Evolutionary conservation across 331 rosid species (phyloP).

Genomic region (Stylosanthes scabra): DNA sequence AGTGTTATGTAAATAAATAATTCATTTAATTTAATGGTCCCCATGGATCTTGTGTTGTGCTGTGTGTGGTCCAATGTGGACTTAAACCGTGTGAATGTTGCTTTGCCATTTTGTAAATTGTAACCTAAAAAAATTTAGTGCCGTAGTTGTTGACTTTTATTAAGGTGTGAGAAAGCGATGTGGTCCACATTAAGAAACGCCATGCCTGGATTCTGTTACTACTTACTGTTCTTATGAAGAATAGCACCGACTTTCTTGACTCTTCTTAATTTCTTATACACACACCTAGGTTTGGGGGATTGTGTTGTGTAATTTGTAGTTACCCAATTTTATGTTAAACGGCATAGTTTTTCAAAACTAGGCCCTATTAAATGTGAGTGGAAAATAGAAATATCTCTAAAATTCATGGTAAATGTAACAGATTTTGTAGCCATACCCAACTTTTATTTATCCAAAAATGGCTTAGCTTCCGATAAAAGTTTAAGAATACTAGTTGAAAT

Average conservation of each 20-base stretch:
- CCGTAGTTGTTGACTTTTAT: constrained; percentile 51
- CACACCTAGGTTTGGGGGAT: not conserved
- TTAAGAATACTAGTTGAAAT: too few relatives aligned
- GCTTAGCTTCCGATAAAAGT: too few relatives aligned
- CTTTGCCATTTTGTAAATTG: constrained; percentile 17
- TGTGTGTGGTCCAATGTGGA: constrained; percentile 9
- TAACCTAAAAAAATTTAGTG: constrained; percentile 16
- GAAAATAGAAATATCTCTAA: too few relatives aligned
- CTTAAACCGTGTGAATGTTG: constrained; percentile 35
- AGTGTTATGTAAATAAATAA: too few relatives aligned
- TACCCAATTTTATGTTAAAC: constrained; percentile 25
- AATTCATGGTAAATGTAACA: too few relatives aligned
- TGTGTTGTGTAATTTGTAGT: too few relatives aligned
- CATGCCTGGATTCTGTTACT: constrained; percentile 3
- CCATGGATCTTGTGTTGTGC: not conserved
- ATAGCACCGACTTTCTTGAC: constrained; percentile 47
- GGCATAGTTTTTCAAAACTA: constrained; percentile 1
- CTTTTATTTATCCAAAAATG: too few relatives aligned
- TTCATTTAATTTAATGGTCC: too few relatives aligned
- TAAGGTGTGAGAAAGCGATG: constrained; percentile 17
- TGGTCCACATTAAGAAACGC: too few relatives aligned
- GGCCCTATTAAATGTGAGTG: not conserved
- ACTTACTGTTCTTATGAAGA: constrained; percentile 15
- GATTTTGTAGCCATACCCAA: too few relatives aligned
- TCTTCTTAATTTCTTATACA: too few relatives aligned